Evolutionary conservation across 2,329 filamentous ascomycete species (phyloP).

Genomic region (Lachnellula occidentalis): DNA sequence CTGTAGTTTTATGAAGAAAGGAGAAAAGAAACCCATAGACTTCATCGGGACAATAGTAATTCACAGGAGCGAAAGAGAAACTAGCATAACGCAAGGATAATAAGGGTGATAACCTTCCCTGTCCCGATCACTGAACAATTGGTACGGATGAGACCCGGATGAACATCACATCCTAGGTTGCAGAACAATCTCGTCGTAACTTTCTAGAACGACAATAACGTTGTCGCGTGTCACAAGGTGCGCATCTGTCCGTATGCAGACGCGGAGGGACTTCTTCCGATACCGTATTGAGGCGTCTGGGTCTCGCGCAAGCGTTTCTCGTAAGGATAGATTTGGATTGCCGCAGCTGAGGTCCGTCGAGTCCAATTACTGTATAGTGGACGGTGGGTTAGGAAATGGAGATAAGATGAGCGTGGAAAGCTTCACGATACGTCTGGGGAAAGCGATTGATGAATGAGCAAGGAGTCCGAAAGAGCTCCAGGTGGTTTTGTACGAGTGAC

Average conservation of each 20-base stretch:
- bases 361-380: neutral
- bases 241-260: neutral
- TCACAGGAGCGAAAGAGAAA: neutral
- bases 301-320: neutral
- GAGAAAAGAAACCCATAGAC: accelerated
- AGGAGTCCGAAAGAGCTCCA: no score
- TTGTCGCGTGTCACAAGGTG: neutral
- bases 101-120: neutral
- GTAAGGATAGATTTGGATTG: neutral
- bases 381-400: neutral
- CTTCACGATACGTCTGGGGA: neutral
- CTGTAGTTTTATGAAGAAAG: neutral
- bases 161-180: neutral
- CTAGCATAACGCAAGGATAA: neutral
- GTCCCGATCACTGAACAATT: neutral
- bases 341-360: neutral
- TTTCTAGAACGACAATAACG: neutral
- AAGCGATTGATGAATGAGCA: no score
- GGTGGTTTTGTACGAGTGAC: no score
- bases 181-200: neutral
- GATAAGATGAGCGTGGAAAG: neutral
- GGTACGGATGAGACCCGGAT: neutral
- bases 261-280: constrained; percentile 2
- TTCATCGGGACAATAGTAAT: neutral
- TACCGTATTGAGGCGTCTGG: neutral